A percentile compares a stretch with the other conserved stretches of the same genome.
phyloP scores from a whole-genome alignment of 352 stramenopile genomes.

The Pythium aquatile region DNA sequence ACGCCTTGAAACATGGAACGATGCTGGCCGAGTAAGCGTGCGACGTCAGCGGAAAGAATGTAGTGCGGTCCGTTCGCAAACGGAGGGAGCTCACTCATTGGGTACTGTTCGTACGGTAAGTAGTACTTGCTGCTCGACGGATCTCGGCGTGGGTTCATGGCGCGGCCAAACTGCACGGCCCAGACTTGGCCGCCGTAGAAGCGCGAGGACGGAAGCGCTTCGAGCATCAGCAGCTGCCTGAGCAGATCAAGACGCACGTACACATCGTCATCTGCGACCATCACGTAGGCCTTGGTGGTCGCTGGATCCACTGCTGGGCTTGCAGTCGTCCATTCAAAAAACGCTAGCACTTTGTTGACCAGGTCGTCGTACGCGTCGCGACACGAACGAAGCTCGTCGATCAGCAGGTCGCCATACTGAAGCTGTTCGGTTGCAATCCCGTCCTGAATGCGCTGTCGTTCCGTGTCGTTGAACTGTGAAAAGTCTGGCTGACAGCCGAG shows the following conservation, averaged over 20 bases:
- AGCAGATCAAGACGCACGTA: constrained; percentile 20
- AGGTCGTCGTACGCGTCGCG: constrained; percentile 49
- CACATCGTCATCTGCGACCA: constrained; percentile 68
- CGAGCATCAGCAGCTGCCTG: neutral
- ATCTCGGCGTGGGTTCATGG: constrained; percentile 12
- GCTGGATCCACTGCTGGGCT: constrained; percentile 21
- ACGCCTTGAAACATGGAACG: constrained; percentile 16
- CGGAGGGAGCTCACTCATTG: constrained; percentile 25
- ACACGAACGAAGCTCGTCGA: constrained; percentile 41
- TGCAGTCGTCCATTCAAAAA: constrained; percentile 26
- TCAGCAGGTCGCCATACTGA: constrained; percentile 45
- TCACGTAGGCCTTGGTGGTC: constrained; percentile 22
- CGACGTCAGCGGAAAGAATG: constrained; percentile 33
- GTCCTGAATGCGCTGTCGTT: neutral
- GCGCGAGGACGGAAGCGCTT: neutral
- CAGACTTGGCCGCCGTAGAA: constrained; percentile 46
- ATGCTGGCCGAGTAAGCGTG: constrained; percentile 28
- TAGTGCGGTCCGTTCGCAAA: constrained; percentile 46
- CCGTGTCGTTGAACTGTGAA: neutral
- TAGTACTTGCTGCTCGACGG: constrained; percentile 18
- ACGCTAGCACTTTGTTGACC: constrained; percentile 56
- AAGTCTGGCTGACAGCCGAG: constrained; percentile 32
- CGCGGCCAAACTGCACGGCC: constrained; percentile 23
- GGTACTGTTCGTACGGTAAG: constrained; percentile 28
- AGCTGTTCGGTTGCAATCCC: constrained; percentile 29